Base-by-base conservation (phyloP, 148 eudicot genomes). In the Chenopodium berlandieri region DNA sequence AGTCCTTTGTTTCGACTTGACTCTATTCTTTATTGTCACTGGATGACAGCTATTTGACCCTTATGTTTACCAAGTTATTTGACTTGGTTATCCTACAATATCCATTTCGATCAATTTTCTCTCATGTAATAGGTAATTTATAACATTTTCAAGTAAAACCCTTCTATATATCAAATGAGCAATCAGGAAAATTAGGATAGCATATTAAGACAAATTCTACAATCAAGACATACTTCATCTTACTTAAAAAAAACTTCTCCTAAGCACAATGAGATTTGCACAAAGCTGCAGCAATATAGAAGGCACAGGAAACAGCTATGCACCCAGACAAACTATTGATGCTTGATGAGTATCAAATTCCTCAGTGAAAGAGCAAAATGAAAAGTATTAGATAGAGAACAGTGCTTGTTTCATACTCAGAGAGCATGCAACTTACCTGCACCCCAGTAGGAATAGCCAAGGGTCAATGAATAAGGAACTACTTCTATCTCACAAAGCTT, bases 391-490 rank as follows among this genome's bases (percentile, higher is more conserved):
- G 23, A 75, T 27, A 27, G 27, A 27, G 27, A 27, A 31, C 27
- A 64, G 76, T 70, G 32, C 47, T 22, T 7, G 9, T n/a, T 47
- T 44, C 40, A 19, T 23, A 77, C 50, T 64, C 47, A 44, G 13
- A 70, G 74, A 74, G 80, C 77, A 83, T 19, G 68, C 71, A 77
- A 84, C 86, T 88, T 47, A 96, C 99, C 99, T 89, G 95, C 93
- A 72, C 90, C 86, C 98, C 98, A 96, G 79, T 96, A 96, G 34
- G 98, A 92, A 89, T 96, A 96, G 75, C 95, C 98, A 75, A 96
- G 98, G 44, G 91, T 90, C 82, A 96, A 14, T 14, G 97, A 91
- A 86, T 96, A 90, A 58, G 98, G 91, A 71, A 94, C 91, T 52
- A 92, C 94, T 88, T 92, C 91, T 86, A 94, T 83, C 77, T 90